A percentile compares a stretch with the other conserved stretches of the same genome.
Evolutionary conservation across 306 rosid genomes (phyloP).

Genomic region (Quillaja saponaria): DNA sequence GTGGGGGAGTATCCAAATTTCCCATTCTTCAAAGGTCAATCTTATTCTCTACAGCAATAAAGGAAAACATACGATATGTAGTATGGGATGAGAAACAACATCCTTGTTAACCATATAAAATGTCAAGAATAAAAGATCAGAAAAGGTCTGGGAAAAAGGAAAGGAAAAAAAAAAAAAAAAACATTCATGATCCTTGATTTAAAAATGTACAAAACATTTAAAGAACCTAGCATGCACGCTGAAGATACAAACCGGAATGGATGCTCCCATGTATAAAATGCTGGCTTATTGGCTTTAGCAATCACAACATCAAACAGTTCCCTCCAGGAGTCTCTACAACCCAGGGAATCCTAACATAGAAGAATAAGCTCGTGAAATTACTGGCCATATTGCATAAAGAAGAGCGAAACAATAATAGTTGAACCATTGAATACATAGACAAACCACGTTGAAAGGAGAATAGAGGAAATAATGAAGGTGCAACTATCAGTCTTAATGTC

Average conservation of each 20-base stretch:
- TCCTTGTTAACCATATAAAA: conserved; percentile 9
- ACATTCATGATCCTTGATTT: conserved; percentile 9
- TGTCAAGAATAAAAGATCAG: background rate
- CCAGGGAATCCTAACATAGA: conserved; percentile 68
- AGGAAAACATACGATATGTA: conserved; percentile 5
- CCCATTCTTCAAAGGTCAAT: conserved; percentile 19
- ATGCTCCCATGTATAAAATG: conserved; percentile 89
- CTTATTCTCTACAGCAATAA: conserved; percentile 5
- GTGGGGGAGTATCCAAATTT: conserved; percentile 14
- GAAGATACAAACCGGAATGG: conserved; percentile 82
- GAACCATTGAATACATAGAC: conserved; percentile 20
- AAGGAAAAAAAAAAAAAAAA: conserved; percentile 15
- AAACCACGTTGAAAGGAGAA: conserved; percentile 13
- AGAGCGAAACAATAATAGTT: conserved; percentile 11
- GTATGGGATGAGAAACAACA: conserved; percentile 8
- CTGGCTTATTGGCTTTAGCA: conserved; percentile 90
- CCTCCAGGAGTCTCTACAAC: conserved; percentile 71
- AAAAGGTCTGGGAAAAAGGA: background rate
- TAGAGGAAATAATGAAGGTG: background rate
- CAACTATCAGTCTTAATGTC: conserved; percentile 12
- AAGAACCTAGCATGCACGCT: conserved; percentile 14
- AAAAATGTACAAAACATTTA: conserved; percentile 5
- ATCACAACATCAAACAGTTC: conserved; percentile 96
- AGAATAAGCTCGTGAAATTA: conserved; percentile 32
- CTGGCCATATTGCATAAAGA: conserved; percentile 23